A percentile compares a stretch with the other conserved stretches of the same genome.
phyloP scores from a whole-genome alignment of 1,139 yeast species.

The Nakaseomyces sp. region DNA sequence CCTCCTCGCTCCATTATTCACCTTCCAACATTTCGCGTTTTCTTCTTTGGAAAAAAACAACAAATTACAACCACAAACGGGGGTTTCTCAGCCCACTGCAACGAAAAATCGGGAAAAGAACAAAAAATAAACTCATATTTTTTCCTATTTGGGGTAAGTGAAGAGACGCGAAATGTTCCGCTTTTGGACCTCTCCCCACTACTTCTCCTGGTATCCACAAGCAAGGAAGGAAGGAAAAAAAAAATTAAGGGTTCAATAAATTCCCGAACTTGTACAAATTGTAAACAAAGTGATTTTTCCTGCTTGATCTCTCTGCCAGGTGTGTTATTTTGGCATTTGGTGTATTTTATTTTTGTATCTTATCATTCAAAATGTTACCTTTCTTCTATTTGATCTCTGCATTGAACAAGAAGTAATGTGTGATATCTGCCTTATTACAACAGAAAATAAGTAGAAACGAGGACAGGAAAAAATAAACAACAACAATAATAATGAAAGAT shows the following conservation, averaged over 20 bases:
- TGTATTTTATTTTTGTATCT: not conserved
- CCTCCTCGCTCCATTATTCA: not conserved
- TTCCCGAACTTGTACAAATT: constrained; percentile 1
- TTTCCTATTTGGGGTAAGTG: not conserved
- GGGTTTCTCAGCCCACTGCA: no score
- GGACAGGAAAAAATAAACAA: no score
- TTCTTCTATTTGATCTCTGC: not conserved
- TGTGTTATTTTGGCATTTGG: not conserved
- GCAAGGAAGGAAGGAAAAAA: no score
- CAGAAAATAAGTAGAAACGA: no score
- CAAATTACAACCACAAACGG: not conserved
- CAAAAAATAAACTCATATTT: not conserved
- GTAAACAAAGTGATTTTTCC: not conserved
- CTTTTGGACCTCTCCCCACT: no score
- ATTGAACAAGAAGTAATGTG: no score
- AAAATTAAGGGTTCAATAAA: not conserved
- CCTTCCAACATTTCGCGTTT: not conserved
- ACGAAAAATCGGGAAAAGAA: no score
- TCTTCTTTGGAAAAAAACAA: not conserved
- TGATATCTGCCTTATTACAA: no score
- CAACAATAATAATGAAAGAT: not conserved
- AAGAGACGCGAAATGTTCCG: constrained; percentile 1
- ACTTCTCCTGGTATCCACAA: no score
- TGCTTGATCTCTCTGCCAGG: not conserved
- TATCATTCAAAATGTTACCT: not conserved